Evolutionary conservation across 192 early-diverging fungal genomes (phyloP).

Genomic region (Coemansia sp.): DNA sequence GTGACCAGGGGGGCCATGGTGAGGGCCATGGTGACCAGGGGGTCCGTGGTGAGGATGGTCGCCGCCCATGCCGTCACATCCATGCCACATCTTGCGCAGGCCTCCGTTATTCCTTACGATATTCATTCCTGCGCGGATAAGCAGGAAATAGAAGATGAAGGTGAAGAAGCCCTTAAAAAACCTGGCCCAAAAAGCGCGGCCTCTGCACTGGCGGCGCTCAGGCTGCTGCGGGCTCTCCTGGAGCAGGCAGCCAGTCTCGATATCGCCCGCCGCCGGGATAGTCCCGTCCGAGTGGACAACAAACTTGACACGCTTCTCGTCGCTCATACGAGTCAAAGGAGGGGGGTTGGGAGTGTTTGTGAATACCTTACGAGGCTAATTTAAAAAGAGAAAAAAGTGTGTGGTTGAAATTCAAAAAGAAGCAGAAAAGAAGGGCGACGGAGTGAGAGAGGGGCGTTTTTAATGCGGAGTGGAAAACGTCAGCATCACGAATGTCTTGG

Average conservation of each 20-base stretch:
- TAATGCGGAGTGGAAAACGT: background rate
- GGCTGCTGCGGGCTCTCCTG: conserved; percentile 19
- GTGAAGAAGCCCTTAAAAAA: background rate
- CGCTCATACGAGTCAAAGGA: conserved; percentile 30
- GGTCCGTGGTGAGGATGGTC: background rate
- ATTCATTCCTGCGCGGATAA: background rate
- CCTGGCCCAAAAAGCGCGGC: background rate
- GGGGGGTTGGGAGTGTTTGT: background rate
- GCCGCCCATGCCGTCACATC: conserved; percentile 6
- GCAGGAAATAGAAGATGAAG: conserved; percentile 10
- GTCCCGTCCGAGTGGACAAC: conserved; percentile 30
- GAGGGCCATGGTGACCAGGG: background rate
- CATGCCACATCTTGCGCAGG: conserved; percentile 3
- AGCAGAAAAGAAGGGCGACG: background rate
- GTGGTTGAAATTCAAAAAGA: background rate
- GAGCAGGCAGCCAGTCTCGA: conserved; percentile 32
- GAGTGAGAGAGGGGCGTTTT: background rate
- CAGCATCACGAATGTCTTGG: background rate
- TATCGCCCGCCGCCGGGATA: conserved; percentile 27
- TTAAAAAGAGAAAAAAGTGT: background rate
- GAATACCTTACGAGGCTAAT: background rate
- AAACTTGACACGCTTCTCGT: conserved; percentile 42
- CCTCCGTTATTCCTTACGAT: background rate
- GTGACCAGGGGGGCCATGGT: background rate
- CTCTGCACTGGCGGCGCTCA: conserved; percentile 12